These are phyloP conservation scores for Termitomyces eurrhizus DNA, from an alignment of 768 basidiomycete genomes.

Conservation along the genomic window DNA sequence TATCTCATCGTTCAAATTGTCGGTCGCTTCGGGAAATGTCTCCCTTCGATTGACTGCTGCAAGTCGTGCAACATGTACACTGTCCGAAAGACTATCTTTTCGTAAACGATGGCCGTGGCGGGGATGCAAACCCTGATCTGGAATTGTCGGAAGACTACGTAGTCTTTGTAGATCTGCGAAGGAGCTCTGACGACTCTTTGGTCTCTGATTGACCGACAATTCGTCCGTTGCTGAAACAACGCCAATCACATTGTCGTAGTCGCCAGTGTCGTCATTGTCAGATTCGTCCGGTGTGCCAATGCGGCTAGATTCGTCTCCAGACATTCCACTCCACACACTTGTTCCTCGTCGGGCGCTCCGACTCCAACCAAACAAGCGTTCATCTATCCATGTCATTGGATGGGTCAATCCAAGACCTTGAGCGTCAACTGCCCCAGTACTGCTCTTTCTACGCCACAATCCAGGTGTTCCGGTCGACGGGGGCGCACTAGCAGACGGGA, in stretches of 20 bases:
- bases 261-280: constrained; percentile 85
- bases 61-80: constrained; percentile 60
- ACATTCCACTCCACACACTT: constrained; percentile 74
- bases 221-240: constrained; percentile 54
- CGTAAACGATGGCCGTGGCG: constrained; percentile 47
- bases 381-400: constrained; percentile 95
- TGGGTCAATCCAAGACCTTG: constrained; percentile 83
- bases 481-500: constrained; percentile 81
- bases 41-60: constrained; percentile 54
- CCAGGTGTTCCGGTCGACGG: constrained; percentile 74
- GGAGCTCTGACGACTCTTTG: constrained; percentile 63
- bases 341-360: constrained; percentile 74
- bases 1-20: constrained; percentile 64
- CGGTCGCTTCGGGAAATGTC: constrained; percentile 60
- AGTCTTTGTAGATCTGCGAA: constrained; percentile 81
- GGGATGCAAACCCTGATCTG: constrained; percentile 39
- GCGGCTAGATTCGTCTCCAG: constrained; percentile 55
- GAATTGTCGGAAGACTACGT: constrained; percentile 29
- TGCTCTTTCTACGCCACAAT: constrained; percentile 76
- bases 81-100: constrained; percentile 61
- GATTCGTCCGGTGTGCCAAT: constrained; percentile 70
- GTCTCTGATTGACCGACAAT: constrained; percentile 32
- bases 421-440: constrained; percentile 78
- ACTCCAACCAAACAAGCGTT: constrained; percentile 91
- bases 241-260: constrained; percentile 86